Evolutionary conservation across 2,329 filamentous ascomycete genomes (phyloP).

Genomic region (Periconia macrospinosa): DNA sequence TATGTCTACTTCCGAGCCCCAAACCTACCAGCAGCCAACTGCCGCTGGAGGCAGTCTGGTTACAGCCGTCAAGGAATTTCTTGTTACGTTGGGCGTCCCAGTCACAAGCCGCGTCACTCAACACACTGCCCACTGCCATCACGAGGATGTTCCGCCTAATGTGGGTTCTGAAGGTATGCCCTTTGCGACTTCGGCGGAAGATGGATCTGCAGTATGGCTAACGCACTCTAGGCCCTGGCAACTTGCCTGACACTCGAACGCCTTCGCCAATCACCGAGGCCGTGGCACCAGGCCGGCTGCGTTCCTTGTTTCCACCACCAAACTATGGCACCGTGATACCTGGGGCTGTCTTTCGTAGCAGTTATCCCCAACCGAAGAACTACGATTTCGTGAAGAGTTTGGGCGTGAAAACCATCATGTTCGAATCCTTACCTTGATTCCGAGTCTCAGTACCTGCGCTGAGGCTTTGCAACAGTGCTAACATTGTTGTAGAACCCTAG

Average conservation of each 20-base stretch:
- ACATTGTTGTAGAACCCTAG: conserved; percentile 49
- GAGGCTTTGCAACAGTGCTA: conserved; percentile 30
- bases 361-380: conserved; percentile 73
- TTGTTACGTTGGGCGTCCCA: conserved; percentile 24
- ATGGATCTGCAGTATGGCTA: not conserved
- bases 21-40: conserved; percentile 5
- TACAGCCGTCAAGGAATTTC: conserved; percentile 19
- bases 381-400: conserved; percentile 69
- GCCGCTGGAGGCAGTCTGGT: conserved; percentile 5
- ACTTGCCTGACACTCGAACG: conserved; percentile 6
- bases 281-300: conserved; percentile 37
- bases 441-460: not conserved
- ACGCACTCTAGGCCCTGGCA: not conserved
- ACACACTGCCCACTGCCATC: conserved; percentile 30
- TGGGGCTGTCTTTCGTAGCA: conserved; percentile 76
- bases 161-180: conserved; percentile 8
- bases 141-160: conserved; percentile 34
- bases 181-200: not conserved
- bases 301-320: conserved; percentile 53
- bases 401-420: conserved; percentile 78
- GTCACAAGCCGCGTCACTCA: conserved; percentile 24
- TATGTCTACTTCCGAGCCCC: conserved; percentile 5
- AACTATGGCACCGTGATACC: conserved; percentile 79
- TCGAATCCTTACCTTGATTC: conserved; percentile 34
- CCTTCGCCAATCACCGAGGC: conserved; percentile 14